phyloP scores from a whole-genome alignment of 1,284 basidiomycete species.

The Fereydounia khargensis region DNA sequence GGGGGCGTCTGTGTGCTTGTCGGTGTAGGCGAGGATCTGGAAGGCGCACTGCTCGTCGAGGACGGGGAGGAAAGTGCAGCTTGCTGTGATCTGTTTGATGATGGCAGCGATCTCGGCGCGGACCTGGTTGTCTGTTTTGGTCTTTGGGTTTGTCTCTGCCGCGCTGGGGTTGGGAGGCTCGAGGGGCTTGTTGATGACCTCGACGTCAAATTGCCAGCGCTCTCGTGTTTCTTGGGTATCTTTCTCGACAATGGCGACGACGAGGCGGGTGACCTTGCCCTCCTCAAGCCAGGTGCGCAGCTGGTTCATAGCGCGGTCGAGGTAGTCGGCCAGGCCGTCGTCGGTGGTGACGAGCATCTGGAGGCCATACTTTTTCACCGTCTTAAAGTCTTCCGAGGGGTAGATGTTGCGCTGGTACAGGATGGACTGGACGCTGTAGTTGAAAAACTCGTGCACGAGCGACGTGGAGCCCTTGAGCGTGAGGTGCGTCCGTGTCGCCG shows the following conservation, averaged over 20 bases:
- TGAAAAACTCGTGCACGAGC: slow-evolving; percentile 98
- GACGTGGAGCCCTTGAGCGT: slow-evolving; percentile 92
- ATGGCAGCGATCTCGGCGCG: slow-evolving; percentile 96
- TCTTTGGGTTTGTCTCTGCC: slow-evolving; percentile 10
- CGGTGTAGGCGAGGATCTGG: slow-evolving; percentile 88
- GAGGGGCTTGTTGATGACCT: slow-evolving; percentile 63
- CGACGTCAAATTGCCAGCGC: slow-evolving; percentile 97
- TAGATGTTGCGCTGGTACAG: slow-evolving; percentile 96
- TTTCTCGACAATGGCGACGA: slow-evolving; percentile 91
- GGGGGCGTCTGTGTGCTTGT: slow-evolving; percentile 70
- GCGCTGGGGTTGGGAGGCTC: not conserved
- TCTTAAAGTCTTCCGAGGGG: slow-evolving; percentile 86
- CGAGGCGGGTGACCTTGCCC: slow-evolving; percentile 84
- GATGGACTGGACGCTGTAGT: slow-evolving; percentile 79
- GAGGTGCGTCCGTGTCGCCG: slow-evolving; percentile 48
- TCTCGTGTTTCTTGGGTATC: slow-evolving; percentile 88
- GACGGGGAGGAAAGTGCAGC: slow-evolving; percentile 90
- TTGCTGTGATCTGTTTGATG: slow-evolving; percentile 95
- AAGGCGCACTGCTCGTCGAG: slow-evolving; percentile 87
- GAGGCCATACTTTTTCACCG: slow-evolving; percentile 85
- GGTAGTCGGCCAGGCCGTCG: slow-evolving; percentile 84
- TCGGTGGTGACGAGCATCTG: slow-evolving; percentile 93
- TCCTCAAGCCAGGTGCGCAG: slow-evolving; percentile 74
- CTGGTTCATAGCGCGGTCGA: slow-evolving; percentile 85
- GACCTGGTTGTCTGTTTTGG: slow-evolving; percentile 78